Base-by-base conservation (phyloP, 106 monocot genomes). In the Phalaenopsis equestris region DNA sequence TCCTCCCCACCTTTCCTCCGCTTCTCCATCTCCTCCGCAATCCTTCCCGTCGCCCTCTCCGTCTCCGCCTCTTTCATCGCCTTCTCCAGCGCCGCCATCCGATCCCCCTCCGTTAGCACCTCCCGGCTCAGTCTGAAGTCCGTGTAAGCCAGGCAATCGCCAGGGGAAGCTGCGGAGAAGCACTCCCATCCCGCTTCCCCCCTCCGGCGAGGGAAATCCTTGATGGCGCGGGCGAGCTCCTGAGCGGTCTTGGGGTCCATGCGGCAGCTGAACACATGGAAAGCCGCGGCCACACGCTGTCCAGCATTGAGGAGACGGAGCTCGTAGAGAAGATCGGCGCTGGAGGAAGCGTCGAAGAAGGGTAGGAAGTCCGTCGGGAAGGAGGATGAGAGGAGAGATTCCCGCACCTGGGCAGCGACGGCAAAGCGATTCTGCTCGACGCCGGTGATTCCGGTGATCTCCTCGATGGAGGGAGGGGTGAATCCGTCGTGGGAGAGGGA, bases 381-480 rank as follows among this genome's bases (percentile, higher is more conserved):
- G 18, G 76, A 47, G 78, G 78, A 47, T 55, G 84, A 68, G 76
- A 90, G 3, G 52, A 96, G 91, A 49, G 96, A 96, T 52, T 88
- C 88, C 43, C 93, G 96, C 81, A 96, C 93, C 85, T 90, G 89
- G 78, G 85, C 12, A 80, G 84, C 92, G 64, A 98, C 97, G 67
- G 80, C 70, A 61, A 98, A 76, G 82, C 83, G 80, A 86, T 94
- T 98, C 86, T 98, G 97, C 55, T 98, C 90, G 81, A 89, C 90
- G 80, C 90, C 90, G 76, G 92, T 67, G 84, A 98, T 84, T 67
- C 97, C 94, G 52, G 97, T 94, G 82, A 76, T 77, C 84, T 98
- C 97, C 86, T 98, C 94, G 78, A 98, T 90, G 65, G 92, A 87
- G 55, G 90, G 78, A 5, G 94, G 89, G 23, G 90, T 92, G 86